phyloP scores from a whole-genome alignment of 2,329 filamentous ascomycete genomes.

The Lachnellula cervina region DNA sequence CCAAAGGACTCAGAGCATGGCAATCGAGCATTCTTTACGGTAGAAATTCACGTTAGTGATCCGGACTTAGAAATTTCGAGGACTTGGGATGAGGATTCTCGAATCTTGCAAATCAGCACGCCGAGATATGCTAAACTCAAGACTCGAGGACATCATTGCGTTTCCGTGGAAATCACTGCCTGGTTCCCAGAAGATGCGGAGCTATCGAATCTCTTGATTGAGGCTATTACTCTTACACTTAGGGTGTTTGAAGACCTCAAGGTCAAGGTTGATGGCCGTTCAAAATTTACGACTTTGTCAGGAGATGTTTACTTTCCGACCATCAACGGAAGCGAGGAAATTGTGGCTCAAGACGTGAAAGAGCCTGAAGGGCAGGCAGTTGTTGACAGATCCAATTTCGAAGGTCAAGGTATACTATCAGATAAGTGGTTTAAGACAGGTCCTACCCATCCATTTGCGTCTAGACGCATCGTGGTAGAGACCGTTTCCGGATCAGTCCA shows the following conservation, averaged over 20 bases:
- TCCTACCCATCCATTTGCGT: slow-evolving; percentile 13
- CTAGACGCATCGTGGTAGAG: slow-evolving; percentile 24
- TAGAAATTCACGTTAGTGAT: slow-evolving; percentile 24
- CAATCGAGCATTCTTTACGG: slow-evolving; percentile 19
- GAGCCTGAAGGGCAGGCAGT: not conserved
- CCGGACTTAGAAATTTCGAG: slow-evolving; percentile 14
- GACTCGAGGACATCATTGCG: slow-evolving; percentile 16
- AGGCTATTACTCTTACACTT: slow-evolving; percentile 20
- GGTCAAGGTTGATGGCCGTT: slow-evolving; percentile 17
- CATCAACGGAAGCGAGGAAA: not conserved
- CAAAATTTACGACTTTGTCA: slow-evolving; percentile 19
- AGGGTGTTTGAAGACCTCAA: slow-evolving; percentile 24
- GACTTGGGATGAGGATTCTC: slow-evolving; percentile 19
- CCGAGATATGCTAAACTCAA: slow-evolving; percentile 18
- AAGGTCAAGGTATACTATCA: slow-evolving; percentile 1
- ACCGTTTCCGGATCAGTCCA: slow-evolving; percentile 27
- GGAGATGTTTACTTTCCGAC: slow-evolving; percentile 24
- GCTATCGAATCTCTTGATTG: slow-evolving; percentile 19
- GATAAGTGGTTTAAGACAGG: not conserved
- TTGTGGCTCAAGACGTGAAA: not conserved
- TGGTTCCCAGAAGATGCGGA: slow-evolving; percentile 29
- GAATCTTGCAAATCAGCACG: slow-evolving; percentile 22
- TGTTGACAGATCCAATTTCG: not conserved
- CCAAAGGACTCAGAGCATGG: slow-evolving; percentile 17
- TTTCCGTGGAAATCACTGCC: slow-evolving; percentile 28